phyloP scores from a whole-genome alignment of 1,284 basidiomycete genomes.

The Schizophyllum amplum region DNA sequence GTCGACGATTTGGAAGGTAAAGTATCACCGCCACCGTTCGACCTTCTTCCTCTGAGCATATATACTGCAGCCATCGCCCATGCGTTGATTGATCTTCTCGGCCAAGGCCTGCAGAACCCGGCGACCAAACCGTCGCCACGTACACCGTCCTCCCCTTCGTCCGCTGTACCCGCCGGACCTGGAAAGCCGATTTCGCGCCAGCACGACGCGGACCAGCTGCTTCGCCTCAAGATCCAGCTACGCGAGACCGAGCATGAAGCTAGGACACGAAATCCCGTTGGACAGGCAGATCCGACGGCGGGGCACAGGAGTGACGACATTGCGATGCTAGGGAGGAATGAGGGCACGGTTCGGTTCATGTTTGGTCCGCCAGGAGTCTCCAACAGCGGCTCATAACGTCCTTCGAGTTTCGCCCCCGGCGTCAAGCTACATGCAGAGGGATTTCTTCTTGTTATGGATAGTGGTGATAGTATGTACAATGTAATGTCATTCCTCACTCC shows the following conservation, averaged over 20 bases:
- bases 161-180: slow-evolving; percentile 4
- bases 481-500: no score
- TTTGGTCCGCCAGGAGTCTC: slow-evolving; percentile 58
- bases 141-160: slow-evolving; percentile 64
- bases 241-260: slow-evolving; percentile 58
- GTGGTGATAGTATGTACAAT: no score
- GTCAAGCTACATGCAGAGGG: no score
- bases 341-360: slow-evolving; percentile 78
- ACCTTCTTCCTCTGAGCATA: no score
- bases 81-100: slow-evolving; percentile 74
- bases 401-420: no score
- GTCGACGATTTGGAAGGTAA: slow-evolving; percentile 74
- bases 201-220: slow-evolving; percentile 67
- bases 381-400: no score
- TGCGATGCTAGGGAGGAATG: slow-evolving; percentile 61
- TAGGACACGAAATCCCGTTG: slow-evolving; percentile 32
- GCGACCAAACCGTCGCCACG: slow-evolving; percentile 63
- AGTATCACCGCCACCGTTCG: slow-evolving; percentile 3
- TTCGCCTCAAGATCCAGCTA: slow-evolving; percentile 73
- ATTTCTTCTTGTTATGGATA: no score
- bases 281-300: slow-evolving; percentile 34
- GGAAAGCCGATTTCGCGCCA: slow-evolving; percentile 30
- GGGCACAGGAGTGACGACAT: slow-evolving; percentile 35
- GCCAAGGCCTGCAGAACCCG: slow-evolving; percentile 59
- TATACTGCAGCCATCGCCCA: slow-evolving; percentile 72